phyloP scores from a whole-genome alignment of 2,329 filamentous ascomycete species.

The Alternaria angustiovoidea region DNA sequence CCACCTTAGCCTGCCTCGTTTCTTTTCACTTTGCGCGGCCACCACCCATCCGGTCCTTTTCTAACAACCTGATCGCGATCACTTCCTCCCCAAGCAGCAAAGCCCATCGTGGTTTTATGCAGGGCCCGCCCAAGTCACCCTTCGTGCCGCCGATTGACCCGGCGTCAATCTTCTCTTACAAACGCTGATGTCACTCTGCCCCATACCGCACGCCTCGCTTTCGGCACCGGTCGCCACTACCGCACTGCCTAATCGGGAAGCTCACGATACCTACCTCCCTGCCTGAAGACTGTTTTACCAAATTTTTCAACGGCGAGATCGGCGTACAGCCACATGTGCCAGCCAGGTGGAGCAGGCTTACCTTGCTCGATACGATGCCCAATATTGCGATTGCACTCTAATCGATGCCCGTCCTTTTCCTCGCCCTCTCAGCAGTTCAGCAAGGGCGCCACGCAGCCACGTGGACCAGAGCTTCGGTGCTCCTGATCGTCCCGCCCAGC shows the following conservation, averaged over 20 bases:
- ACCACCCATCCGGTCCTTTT: constrained; percentile 13
- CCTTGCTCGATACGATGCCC: not conserved
- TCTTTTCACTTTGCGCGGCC: constrained; percentile 14
- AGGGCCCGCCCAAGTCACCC: constrained; percentile 13
- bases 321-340: not conserved
- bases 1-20: constrained; percentile 10
- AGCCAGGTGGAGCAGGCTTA: not conserved
- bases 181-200: constrained; percentile 12
- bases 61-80: constrained; percentile 5
- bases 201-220: constrained; percentile 4
- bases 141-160: constrained; percentile 18
- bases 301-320: not conserved
- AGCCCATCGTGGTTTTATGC: constrained; percentile 8
- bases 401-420: not conserved
- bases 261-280: constrained; percentile 3
- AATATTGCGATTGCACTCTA: not conserved
- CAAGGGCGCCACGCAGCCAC: constrained; percentile 9
- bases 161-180: constrained; percentile 9
- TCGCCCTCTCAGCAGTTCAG: not conserved
- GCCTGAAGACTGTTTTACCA: not conserved
- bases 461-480: constrained; percentile 5
- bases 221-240: not conserved
- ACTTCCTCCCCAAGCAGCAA: not conserved
- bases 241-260: constrained; percentile 3
- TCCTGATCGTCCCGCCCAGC: constrained; percentile 8